Evolutionary conservation across 2,329 filamentous ascomycete genomes (phyloP).

Genomic region (Paracamarosporium sp.): DNA sequence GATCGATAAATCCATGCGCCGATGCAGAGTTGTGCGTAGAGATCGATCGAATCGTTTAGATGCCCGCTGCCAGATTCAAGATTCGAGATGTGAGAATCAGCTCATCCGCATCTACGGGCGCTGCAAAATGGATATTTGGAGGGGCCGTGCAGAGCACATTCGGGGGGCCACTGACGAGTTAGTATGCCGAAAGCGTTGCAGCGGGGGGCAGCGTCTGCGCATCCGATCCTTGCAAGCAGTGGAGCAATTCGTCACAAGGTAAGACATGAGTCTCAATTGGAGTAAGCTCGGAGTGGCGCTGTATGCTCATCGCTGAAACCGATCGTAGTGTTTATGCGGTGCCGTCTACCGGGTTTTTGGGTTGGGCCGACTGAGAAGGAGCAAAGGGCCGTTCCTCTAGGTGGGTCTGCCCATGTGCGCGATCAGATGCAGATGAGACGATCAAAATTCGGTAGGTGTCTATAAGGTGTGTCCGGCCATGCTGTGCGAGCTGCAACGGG

Average conservation of each 20-base stretch:
- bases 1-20: not conserved
- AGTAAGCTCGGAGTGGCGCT: not conserved
- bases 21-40: not conserved
- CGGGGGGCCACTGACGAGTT: not conserved
- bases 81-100: not conserved
- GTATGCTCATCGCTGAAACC: not conserved
- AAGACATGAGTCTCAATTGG: not conserved
- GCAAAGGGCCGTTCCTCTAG: not conserved
- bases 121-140: not conserved
- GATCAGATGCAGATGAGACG: not conserved
- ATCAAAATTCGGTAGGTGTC: not conserved
- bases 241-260: not conserved
- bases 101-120: not conserved
- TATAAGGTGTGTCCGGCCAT: no score
- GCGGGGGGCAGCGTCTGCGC: not conserved
- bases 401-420: not conserved
- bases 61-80: conserved; percentile 3
- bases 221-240: not conserved
- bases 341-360: conserved; percentile 2
- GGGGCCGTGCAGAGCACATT: not conserved
- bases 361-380: not conserved
- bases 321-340: not conserved
- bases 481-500: not conserved
- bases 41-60: conserved; percentile 2
- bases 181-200: not conserved